Percentiles rank a stretch among this genome's conserved stretches.
Conservation (phyloP, 1,284 basidiomycete genomes). For the Cutaneotrichosporon dermatis region DNA sequence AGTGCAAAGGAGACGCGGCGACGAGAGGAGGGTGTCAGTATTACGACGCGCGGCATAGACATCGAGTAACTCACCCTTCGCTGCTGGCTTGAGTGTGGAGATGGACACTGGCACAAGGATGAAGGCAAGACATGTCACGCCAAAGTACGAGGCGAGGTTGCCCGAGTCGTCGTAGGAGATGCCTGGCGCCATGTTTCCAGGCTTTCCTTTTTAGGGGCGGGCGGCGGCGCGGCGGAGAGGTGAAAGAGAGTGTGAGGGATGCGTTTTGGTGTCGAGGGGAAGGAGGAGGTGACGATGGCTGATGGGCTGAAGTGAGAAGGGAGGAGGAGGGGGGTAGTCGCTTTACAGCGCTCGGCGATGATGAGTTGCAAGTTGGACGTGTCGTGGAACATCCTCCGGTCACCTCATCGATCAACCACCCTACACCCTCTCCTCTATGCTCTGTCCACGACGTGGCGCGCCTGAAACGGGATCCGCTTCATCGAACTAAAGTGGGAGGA, state of each 20-base stretch:
- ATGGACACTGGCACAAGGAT: conserved; percentile 71
- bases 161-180: conserved; percentile 77
- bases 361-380: no score
- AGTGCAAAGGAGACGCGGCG: no score
- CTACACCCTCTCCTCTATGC: no score
- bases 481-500: no score
- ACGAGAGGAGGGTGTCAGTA: conserved; percentile 31
- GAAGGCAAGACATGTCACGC: conserved; percentile 77
- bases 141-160: conserved; percentile 81
- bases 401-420: no score
- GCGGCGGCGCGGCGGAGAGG: neutral
- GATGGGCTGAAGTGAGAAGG: no score
- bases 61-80: conserved; percentile 34
- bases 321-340: no score
- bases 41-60: no score
- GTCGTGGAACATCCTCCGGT: no score
- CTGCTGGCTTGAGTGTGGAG: conserved; percentile 49
- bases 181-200: conserved; percentile 37
- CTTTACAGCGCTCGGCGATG: no score
- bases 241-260: conserved; percentile 4
- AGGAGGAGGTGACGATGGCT: neutral
- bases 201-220: neutral
- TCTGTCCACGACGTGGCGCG: no score
- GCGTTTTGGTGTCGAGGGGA: neutral
- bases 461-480: no score